phyloP scores from a whole-genome alignment of 2,329 filamentous ascomycete genomes.

The Stachybotrys echinatus region DNA sequence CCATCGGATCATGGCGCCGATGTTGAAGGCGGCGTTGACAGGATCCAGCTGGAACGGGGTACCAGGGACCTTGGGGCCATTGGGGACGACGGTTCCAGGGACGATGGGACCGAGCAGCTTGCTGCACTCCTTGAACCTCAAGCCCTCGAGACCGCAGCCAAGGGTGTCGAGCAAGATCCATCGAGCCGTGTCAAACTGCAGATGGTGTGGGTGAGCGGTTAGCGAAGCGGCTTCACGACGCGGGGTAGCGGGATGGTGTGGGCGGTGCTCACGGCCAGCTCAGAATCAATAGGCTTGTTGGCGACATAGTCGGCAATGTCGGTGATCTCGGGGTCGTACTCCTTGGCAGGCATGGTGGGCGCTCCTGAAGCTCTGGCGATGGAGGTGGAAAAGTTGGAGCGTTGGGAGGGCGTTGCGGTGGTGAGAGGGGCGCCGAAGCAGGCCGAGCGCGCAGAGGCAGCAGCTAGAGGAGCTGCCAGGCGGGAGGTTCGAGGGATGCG shows the following conservation, averaged over 20 bases:
- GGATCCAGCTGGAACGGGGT: conserved; percentile 94
- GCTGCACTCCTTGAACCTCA: conserved; percentile 92
- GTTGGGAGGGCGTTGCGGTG: conserved; percentile 27
- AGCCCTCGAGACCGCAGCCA: conserved; percentile 90
- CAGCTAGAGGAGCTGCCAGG: conserved; percentile 26
- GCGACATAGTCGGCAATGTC: conserved; percentile 95
- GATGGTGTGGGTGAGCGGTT: not conserved
- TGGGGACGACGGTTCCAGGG: conserved; percentile 83
- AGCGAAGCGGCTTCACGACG: not conserved
- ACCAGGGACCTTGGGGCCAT: conserved; percentile 85
- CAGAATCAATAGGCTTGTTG: conserved; percentile 84
- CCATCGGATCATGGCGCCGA: conserved; percentile 98
- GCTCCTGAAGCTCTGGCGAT: conserved; percentile 41
- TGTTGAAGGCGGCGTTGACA: conserved; percentile 96
- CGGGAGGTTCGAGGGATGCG: conserved; percentile 35
- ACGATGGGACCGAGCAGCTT: conserved; percentile 93
- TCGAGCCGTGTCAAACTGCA: conserved; percentile 87
- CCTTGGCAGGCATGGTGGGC: conserved; percentile 45
- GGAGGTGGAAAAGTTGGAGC: conserved; percentile 45
- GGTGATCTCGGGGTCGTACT: conserved; percentile 87
- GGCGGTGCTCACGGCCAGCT: conserved; percentile 72
- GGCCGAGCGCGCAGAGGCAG: conserved; percentile 26
- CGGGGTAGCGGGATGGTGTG: conserved; percentile 3
- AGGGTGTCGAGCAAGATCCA: conserved; percentile 96
- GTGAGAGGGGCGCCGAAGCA: conserved; percentile 22